Base-by-base conservation (phyloP, 2,329 filamentous ascomycete species). In the Colletotrichum magnum region DNA sequence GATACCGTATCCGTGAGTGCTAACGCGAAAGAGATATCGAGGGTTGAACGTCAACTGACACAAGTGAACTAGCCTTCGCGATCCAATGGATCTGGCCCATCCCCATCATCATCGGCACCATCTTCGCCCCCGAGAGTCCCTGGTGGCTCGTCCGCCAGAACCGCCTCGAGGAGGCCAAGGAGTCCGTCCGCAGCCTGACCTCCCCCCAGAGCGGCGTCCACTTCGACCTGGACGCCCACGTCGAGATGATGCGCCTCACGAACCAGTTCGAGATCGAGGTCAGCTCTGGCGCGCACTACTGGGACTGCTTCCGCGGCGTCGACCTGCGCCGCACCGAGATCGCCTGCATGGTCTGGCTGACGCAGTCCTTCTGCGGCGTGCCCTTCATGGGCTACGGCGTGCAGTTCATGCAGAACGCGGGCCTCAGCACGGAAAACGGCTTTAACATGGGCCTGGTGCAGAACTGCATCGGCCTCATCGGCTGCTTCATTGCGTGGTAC, bases 391-490 rank as follows among this genome's bases (percentile, higher is more conserved):
- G 68, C 12, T 69, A 65, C 24, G 69, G 69, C 12, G 58, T 68
- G 15, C 64, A 69, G 50, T 69, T 71, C 60, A 65, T 71, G 65
- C 48, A 45, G 21, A 64, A 61, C 41, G 69, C 69, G 2, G 79
- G 80, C 50, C 75, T 83, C 32, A 68, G 68, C 7, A 64, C 72
- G 10, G 67, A 70, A 45, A 70, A 77, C 1, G 75, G 78, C n/a
- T 79, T 81, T 72, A 75, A 77, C 54, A 77, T 83, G 62, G 76
- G 80, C 21, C 75, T 86, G 32, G 84, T 65, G 56, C 80, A 72
- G 75, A 83, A 80, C 26, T 79, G 78, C 13, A 78, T 85, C 61
- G 83, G 82, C 21, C 84, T 86, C 48, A 45, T 81, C 39, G 81
- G 85, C 47, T 79, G 77, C 5, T 76, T 78, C 21, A 83, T 79